Conservation (phyloP, 208 protist species). For the Leishmania guyanensis region DNA sequence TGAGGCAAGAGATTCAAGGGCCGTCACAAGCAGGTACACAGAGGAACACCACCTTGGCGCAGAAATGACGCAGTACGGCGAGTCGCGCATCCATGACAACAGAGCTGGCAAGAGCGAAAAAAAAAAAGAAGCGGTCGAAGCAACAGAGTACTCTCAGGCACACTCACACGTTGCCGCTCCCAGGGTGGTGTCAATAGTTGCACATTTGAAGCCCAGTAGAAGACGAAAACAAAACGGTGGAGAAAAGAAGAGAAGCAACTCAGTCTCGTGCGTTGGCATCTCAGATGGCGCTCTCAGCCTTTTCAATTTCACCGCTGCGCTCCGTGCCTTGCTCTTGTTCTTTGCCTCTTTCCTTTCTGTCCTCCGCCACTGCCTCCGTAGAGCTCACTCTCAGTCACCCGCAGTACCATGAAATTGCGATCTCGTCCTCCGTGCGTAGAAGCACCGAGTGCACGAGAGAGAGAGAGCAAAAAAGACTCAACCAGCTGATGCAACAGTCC, state of each 20-base stretch:
- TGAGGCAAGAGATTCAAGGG: not conserved
- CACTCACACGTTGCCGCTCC: not conserved
- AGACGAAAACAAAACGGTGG: not conserved
- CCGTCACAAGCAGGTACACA: too few relatives aligned
- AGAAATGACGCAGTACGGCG: not conserved
- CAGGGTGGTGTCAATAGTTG: not conserved
- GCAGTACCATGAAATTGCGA: not conserved
- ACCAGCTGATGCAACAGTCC: too few relatives aligned
- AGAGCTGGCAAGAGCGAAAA: not conserved
- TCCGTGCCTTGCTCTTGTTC: not conserved
- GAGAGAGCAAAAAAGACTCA: not conserved
- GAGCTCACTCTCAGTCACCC: not conserved
- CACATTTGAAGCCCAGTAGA: not conserved
- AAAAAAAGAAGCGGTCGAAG: not conserved
- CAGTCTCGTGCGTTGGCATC: not conserved
- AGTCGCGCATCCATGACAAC: not conserved
- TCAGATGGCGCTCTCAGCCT: not conserved
- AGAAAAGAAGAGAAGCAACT: not conserved
- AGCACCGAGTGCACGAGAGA: not conserved
- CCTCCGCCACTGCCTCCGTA: not conserved
- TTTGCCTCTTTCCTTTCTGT: not conserved
- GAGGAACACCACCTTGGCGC: not conserved
- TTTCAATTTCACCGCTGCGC: not conserved
- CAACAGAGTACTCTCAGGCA: not conserved
- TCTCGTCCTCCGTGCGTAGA: not conserved